Evolutionary conservation across 345 rosid genomes (phyloP).

Genomic region (Citrus mangshanensis): DNA sequence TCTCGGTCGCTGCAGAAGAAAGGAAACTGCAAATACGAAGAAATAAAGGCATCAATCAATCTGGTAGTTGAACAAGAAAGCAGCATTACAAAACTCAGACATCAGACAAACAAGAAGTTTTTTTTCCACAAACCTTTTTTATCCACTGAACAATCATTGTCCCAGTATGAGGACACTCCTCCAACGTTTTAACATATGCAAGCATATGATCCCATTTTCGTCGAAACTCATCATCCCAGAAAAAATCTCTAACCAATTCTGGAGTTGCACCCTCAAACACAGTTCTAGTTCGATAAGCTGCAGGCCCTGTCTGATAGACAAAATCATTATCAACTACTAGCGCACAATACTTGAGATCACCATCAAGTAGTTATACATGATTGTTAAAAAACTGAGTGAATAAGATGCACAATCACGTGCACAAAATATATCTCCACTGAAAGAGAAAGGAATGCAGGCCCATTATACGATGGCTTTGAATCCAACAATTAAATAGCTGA

Average conservation of each 20-base stretch:
- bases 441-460: neutral
- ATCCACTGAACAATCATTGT: slow-evolving; percentile 77
- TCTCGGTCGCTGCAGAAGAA: slow-evolving; percentile 97
- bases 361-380: neutral
- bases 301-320: slow-evolving; percentile 64
- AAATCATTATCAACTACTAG: slow-evolving; percentile 25
- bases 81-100: neutral
- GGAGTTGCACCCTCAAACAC: slow-evolving; percentile 94
- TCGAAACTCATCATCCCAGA: slow-evolving; percentile 98
- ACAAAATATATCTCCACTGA: neutral
- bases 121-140: slow-evolving; percentile 52
- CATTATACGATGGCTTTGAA: neutral
- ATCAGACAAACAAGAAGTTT: neutral
- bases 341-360: neutral
- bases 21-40: slow-evolving; percentile 67
- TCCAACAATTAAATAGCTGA: neutral
- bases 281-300: slow-evolving; percentile 70
- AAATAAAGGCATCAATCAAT: slow-evolving; percentile 4
- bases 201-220: slow-evolving; percentile 98
- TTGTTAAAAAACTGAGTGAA: neutral
- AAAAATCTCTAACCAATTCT: slow-evolving; percentile 91
- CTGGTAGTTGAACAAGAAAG: neutral
- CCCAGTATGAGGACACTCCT: slow-evolving; percentile 74
- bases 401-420: neutral
- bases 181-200: slow-evolving; percentile 60